Conservation (phyloP, 2,329 filamentous ascomycete species). For the Diaporthe nobilis region DNA sequence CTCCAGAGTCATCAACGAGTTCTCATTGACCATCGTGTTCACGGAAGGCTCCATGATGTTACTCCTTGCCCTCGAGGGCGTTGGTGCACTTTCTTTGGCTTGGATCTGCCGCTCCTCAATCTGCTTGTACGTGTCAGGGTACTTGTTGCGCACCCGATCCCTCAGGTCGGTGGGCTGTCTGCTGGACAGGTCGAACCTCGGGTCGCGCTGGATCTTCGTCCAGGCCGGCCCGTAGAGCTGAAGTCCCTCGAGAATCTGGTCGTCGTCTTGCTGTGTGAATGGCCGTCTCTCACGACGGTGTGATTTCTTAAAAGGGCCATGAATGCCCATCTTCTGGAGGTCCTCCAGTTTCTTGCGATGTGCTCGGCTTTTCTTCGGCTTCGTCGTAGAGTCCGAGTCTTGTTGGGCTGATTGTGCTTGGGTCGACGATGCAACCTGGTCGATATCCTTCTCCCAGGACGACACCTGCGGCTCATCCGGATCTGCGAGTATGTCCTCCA, state of each 20-base stretch:
- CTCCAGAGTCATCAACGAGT: constrained; percentile 58
- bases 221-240: constrained; percentile 73
- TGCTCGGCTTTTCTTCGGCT: constrained; percentile 55
- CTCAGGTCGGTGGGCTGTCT: constrained; percentile 75
- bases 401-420: constrained; percentile 38
- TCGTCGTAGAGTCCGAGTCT: constrained; percentile 53
- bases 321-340: constrained; percentile 68
- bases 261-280: constrained; percentile 75
- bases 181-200: constrained; percentile 68
- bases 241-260: constrained; percentile 72
- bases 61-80: constrained; percentile 45
- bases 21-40: constrained; percentile 62
- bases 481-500: constrained; percentile 70
- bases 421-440: constrained; percentile 29
- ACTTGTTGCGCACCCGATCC: constrained; percentile 75
- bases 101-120: constrained; percentile 69
- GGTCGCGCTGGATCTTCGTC: constrained; percentile 75
- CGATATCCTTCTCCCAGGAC: constrained; percentile 30
- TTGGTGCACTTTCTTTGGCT: constrained; percentile 54
- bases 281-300: constrained; percentile 71
- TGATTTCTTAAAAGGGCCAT: constrained; percentile 74
- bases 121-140: constrained; percentile 69
- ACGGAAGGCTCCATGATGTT: constrained; percentile 66
- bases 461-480: constrained; percentile 54
- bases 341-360: constrained; percentile 62